Evolutionary conservation across 768 basidiomycete genomes (phyloP), one percentile per base, ranked within the genome.

Genomic region (Suillus bovinus): DNA sequence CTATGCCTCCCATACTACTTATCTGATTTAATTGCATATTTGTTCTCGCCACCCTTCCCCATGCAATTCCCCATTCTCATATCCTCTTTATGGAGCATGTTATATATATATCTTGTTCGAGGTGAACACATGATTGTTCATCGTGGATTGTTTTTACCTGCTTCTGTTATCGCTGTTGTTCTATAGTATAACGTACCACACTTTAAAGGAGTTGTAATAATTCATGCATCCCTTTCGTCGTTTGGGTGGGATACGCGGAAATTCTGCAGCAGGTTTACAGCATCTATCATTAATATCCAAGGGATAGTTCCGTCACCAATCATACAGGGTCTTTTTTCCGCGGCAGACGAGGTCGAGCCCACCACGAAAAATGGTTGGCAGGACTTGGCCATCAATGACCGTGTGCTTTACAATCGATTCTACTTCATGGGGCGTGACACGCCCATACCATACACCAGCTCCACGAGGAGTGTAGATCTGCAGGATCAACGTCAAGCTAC

Each of bases 361-460:
- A 5, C 92, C 94, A 14, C 96, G 86, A 50, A 99, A 81, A 20
- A 99, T 82, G 16, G 90, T 84, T 0, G 94, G 90, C 17, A 99
- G 81, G 58, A 99, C 83, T 69, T 88, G 83, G 3, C 96, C 96
- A 22, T 84, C 81, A 61, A 95, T 81, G 64, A 99, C 87, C 20
- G 96, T 99, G 67, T 93, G 89, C 66, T 87, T 83, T 53, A 95
- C 93, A 60, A 96, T 88, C 6, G 88, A 84, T 63, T 90, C 87
- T 55, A 95, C 90, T 70, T 96, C 91, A 71, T 94, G 90, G 9
- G 96, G 88, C 29, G 90, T 90, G 7, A 97, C 94, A 29, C 96
- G 88, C 24, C 96, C 96, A 69, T 98, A 98, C 89, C 94, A 98
- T 33, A 98, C 83, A 42, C 88, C 86, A 27, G 91, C 84, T 24